Evolutionary conservation across 23 red algal genomes (phyloP), one percentile per base, ranked within the genome.

Genomic region (Rhodosorus marinus): DNA sequence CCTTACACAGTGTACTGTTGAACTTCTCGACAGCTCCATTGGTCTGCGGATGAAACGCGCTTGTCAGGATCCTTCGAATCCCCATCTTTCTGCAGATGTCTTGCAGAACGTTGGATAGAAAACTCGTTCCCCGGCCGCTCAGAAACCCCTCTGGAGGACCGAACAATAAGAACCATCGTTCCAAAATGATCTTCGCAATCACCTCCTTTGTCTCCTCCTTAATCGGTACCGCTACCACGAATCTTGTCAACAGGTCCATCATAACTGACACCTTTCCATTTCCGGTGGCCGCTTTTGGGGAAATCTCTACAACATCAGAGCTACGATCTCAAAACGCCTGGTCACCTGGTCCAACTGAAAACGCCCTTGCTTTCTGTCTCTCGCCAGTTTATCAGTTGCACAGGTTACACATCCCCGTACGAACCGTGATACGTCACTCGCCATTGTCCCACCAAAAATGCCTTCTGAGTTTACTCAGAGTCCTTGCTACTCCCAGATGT

Each of bases 271-370:
- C 17, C 38, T 43, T 43, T 17, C 17, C 17, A 17, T 43, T 43
- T 43, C 38, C 38, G 17, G 11, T 17, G 38, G 38, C 38, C 11
- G 11, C 17, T 17, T 11, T 43, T 17, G 38, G 38, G 38, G 38
- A 43, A 11, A 43, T 17, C 11, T 11, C 17, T 17, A 43, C 11
- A 43, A 43, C 17, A 17, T 43, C 38, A 43, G 11, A 11, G 38
- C 38, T 43, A 43, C 38, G 38, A 43, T 43, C 38, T 43, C 38
- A 43, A 43, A 43, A n/a, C n/a, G n/a, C 38, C 38, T 43, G 11
- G 11, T 43, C 17, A 43, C 38, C 11, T 11, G 38, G 11, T 11
- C 17, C 38, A 11, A 43, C 38, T 11, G 38, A 43, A 43, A 17
- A 43, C 17, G 11, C 38, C 38, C 38, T 43, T 43, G 38, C 11